Conservation (phyloP, 2,329 filamentous ascomycete genomes). For the Epichloe scottii region DNA sequence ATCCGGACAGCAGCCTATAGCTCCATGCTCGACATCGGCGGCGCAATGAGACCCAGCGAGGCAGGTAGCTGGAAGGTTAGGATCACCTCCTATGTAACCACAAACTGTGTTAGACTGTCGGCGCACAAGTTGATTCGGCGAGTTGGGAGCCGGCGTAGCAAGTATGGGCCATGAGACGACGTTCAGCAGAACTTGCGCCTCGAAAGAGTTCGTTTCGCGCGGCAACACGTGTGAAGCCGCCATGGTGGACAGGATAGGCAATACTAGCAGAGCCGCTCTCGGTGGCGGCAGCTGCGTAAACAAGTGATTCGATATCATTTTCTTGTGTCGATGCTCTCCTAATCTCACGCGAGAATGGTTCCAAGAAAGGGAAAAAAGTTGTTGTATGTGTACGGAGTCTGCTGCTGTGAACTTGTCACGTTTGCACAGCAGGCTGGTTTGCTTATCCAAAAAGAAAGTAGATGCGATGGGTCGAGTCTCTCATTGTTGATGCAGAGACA, state of each 20-base stretch:
- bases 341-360: not conserved
- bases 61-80: slow-evolving; percentile 42
- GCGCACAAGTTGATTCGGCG: slow-evolving; percentile 23
- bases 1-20: slow-evolving; percentile 46
- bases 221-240: slow-evolving; percentile 28
- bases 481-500: not conserved
- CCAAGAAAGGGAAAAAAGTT: not conserved
- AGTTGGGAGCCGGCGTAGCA: slow-evolving; percentile 23
- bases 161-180: slow-evolving; percentile 25
- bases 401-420: not conserved
- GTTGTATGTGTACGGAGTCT: not conserved
- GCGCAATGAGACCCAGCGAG: slow-evolving; percentile 46
- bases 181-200: slow-evolving; percentile 21
- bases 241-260: slow-evolving; percentile 20
- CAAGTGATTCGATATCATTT: slow-evolving; percentile 16
- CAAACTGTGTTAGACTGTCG: slow-evolving; percentile 42
- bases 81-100: slow-evolving; percentile 42
- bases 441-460: slow-evolving; percentile 3
- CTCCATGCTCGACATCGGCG: slow-evolving; percentile 33
- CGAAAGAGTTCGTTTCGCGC: slow-evolving; percentile 25
- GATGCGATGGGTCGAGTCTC: not conserved
- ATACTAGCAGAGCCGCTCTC: slow-evolving; percentile 20
- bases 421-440: not conserved
- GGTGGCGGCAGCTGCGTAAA: slow-evolving; percentile 24
- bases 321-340: slow-evolving; percentile 5